Conservation (phyloP, 2,329 filamentous ascomycete species). For the Ophiostoma ips region DNA sequence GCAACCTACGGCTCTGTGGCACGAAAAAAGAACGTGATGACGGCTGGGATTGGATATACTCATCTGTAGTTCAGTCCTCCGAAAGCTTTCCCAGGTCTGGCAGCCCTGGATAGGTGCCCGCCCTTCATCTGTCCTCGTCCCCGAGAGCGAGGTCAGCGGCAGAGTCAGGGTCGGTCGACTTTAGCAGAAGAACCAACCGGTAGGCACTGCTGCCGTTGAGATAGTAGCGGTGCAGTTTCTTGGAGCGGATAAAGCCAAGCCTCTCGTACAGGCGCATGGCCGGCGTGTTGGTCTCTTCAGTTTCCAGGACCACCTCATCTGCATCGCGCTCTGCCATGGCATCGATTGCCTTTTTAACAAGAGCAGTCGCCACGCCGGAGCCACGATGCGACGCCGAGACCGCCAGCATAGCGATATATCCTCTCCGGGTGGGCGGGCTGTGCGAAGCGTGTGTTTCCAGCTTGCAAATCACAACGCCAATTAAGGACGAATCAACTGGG, state of each 20-base stretch:
- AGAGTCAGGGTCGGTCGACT: slow-evolving; percentile 31
- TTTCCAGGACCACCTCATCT: slow-evolving; percentile 92
- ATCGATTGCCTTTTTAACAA: slow-evolving; percentile 84
- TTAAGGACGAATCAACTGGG: slow-evolving; percentile 46
- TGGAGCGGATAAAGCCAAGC: slow-evolving; percentile 81
- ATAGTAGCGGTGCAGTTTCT: slow-evolving; percentile 89
- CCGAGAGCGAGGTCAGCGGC: slow-evolving; percentile 23
- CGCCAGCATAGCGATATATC: slow-evolving; percentile 98
- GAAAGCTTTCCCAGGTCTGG: too few species aligned
- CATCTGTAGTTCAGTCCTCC: too few species aligned
- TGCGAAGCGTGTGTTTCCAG: slow-evolving; percentile 80
- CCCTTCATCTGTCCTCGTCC: slow-evolving; percentile 13
- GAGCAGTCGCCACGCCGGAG: slow-evolving; percentile 70
- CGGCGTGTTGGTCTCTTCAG: slow-evolving; percentile 80
- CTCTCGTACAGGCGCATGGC: slow-evolving; percentile 89
- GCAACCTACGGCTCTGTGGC: too few species aligned
- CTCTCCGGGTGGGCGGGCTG: slow-evolving; percentile 58
- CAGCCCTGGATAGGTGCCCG: too few species aligned
- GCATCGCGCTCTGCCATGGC: slow-evolving; percentile 74
- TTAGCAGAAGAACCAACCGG: slow-evolving; percentile 69
- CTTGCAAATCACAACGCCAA: slow-evolving; percentile 91
- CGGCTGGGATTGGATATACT: not conserved
- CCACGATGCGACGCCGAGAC: slow-evolving; percentile 69
- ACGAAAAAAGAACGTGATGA: too few species aligned
- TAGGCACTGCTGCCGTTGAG: slow-evolving; percentile 94